A percentile compares a stretch with the other conserved stretches of the same genome.
These are phyloP conservation scores for Alternaria sp. DNA, from an alignment of 2,329 filamentous ascomycete genomes.

Conservation along the genomic window DNA sequence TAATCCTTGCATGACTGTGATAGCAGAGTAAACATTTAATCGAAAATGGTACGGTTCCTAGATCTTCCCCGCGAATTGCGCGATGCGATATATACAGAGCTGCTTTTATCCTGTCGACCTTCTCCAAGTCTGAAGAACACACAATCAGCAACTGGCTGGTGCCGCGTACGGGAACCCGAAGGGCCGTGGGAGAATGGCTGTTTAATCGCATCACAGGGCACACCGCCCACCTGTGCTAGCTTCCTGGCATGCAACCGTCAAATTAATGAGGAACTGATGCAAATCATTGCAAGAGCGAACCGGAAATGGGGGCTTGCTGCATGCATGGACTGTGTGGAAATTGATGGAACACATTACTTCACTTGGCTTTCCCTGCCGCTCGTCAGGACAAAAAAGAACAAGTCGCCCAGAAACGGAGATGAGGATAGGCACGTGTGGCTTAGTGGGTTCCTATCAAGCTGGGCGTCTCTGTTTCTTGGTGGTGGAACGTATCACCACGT, in stretches of 20 bases:
- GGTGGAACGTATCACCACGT: slow-evolving; percentile 10
- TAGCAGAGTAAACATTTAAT: neutral
- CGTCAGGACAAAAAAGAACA: slow-evolving; percentile 28
- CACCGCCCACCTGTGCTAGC: slow-evolving; percentile 41
- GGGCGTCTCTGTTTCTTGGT: slow-evolving; percentile 27
- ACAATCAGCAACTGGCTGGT: slow-evolving; percentile 27
- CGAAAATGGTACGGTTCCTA: slow-evolving; percentile 38
- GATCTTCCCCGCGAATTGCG: slow-evolving; percentile 45
- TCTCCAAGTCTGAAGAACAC: slow-evolving; percentile 30
- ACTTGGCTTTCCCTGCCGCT: slow-evolving; percentile 43
- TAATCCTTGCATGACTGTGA: neutral
- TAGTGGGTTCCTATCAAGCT: slow-evolving; percentile 20
- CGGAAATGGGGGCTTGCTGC: slow-evolving; percentile 26
- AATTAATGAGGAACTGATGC: slow-evolving; percentile 40
- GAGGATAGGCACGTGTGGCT: slow-evolving; percentile 5
- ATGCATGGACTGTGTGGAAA: slow-evolving; percentile 43
- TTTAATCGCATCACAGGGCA: slow-evolving; percentile 30
- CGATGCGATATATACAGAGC: slow-evolving; percentile 44
- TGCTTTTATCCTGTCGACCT: slow-evolving; percentile 36
- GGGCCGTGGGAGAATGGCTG: slow-evolving; percentile 36
- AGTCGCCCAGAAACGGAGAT: neutral
- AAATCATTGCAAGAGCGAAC: slow-evolving; percentile 31
- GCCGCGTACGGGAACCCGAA: slow-evolving; percentile 26
- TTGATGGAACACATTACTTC: slow-evolving; percentile 44
- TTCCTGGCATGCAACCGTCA: slow-evolving; percentile 43